Conservation (phyloP, 441 rosid species). For the Syzygium syzygioides region DNA sequence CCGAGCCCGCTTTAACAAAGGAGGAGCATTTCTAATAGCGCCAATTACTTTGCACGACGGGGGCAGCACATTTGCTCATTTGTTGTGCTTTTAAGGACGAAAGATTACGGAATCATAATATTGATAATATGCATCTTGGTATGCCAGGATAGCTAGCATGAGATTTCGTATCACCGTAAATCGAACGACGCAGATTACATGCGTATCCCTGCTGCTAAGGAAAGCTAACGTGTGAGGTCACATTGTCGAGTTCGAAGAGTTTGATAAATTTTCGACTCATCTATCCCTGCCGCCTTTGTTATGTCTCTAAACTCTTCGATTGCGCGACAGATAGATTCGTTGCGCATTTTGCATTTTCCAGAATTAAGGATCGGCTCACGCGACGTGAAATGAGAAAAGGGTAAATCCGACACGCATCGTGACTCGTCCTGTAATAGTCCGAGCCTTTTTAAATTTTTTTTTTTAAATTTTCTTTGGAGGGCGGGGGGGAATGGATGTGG, state of each 20-base stretch:
- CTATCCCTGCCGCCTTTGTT: no score
- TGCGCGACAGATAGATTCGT: no score
- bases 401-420: accelerated
- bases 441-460: neutral
- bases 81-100: neutral
- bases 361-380: neutral
- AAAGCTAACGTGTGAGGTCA: neutral
- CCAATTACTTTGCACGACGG: neutral
- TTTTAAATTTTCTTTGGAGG: neutral
- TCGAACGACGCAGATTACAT: neutral
- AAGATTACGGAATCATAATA: neutral
- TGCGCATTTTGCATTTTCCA: neutral
- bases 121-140: neutral
- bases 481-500: neutral
- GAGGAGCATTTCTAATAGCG: neutral
- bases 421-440: neutral
- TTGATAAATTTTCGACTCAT: no score
- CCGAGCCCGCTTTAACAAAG: neutral
- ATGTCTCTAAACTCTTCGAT: no score
- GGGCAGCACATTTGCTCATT: neutral
- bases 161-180: accelerated
- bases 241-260: neutral
- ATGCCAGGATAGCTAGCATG: no score
- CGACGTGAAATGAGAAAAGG: neutral
- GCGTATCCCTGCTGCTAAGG: no score